Percentiles rank a stretch among this genome's conserved stretches.
Evolutionary conservation across 768 basidiomycete species (phyloP).

Genomic region (Boletus rubroflammeus): DNA sequence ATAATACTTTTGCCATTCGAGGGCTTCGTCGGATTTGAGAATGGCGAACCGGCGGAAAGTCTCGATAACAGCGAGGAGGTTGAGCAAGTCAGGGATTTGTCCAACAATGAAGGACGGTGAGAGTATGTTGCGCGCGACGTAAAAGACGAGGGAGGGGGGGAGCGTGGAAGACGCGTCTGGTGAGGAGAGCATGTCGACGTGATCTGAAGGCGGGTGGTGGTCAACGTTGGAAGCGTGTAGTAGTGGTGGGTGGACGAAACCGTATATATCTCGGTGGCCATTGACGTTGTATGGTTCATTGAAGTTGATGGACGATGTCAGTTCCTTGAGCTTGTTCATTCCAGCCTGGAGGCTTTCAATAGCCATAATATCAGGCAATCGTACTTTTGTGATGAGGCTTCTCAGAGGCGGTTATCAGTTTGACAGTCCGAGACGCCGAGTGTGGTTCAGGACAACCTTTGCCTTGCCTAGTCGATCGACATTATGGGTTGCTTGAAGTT

Average conservation of each 20-base stretch:
- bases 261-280: conserved; percentile 14
- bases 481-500: no score
- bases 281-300: conserved; percentile 5
- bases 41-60: conserved; percentile 17
- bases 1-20: conserved; percentile 28
- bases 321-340: conserved; percentile 11
- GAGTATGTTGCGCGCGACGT: conserved; percentile 29
- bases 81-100: conserved; percentile 30
- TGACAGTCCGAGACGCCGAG: not conserved
- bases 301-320: conserved; percentile 20
- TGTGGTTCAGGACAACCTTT: not conserved
- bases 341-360: no score
- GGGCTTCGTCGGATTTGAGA: conserved; percentile 15
- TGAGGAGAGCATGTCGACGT: not conserved
- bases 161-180: not conserved
- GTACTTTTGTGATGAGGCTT: no score
- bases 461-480: not conserved
- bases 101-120: conserved; percentile 28
- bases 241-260: conserved; percentile 4
- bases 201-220: conserved; percentile 7
- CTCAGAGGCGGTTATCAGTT: not conserved
- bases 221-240: not conserved
- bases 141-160: conserved; percentile 23
- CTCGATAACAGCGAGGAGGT: conserved; percentile 24
- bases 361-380: no score